Percentiles rank a stretch among this genome's conserved stretches.
Conservation (phyloP, 768 basidiomycete species). For the Pulveroboletus frians region DNA sequence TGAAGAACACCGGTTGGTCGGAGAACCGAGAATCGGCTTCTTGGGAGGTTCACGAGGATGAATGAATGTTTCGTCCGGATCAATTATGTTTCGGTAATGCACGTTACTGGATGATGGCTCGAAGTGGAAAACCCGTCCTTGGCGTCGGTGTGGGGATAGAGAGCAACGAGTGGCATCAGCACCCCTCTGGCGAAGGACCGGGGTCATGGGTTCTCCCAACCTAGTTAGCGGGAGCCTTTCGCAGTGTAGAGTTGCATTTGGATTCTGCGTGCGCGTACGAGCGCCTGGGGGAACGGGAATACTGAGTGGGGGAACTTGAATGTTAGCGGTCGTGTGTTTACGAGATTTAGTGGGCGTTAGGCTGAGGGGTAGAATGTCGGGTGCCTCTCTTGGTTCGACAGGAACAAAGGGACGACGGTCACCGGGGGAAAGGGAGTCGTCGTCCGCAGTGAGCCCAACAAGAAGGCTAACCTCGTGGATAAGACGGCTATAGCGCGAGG, state of each 20-base stretch:
- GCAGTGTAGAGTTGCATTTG: background rate
- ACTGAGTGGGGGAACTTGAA: background rate
- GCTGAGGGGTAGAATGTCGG: slow-evolving; percentile 16
- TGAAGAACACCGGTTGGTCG: slow-evolving; percentile 25
- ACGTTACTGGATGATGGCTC: background rate
- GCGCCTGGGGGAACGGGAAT: background rate
- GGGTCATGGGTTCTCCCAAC: background rate
- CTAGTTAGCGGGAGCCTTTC: background rate
- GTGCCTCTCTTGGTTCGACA: background rate
- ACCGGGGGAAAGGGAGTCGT: slow-evolving; percentile 5
- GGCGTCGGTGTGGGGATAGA: slow-evolving; percentile 16
- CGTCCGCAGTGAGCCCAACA: slow-evolving; percentile 25
- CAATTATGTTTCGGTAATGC: background rate
- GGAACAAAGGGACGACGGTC: slow-evolving; percentile 1
- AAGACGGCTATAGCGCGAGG: slow-evolving; percentile 24
- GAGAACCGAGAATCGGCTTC: slow-evolving; percentile 9
- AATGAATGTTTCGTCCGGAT: slow-evolving; percentile 10
- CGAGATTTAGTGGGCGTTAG: slow-evolving; percentile 20
- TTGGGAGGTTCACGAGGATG: slow-evolving; percentile 20
- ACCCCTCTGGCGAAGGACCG: slow-evolving; percentile 8
- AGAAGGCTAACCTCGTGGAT: slow-evolving; percentile 31
- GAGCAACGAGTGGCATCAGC: slow-evolving; percentile 3
- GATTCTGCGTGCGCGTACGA: background rate
- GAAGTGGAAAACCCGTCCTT: slow-evolving; percentile 25
- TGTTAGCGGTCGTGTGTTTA: background rate